These are phyloP conservation scores for Rhododendron ovatum DNA, from an alignment of 148 eudicot species.

Conservation along the genomic window DNA sequence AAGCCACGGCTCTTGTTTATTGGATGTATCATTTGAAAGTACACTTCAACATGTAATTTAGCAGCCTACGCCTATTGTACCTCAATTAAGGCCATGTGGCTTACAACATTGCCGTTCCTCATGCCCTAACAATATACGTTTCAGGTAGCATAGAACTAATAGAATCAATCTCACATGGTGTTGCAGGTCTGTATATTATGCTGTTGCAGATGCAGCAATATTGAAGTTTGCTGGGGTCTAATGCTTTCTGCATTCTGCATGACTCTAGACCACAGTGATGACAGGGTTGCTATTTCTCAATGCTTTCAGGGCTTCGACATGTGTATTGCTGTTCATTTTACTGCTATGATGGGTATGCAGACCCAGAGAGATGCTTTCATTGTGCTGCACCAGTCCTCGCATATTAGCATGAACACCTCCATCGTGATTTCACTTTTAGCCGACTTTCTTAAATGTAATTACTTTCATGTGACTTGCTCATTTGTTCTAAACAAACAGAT, in stretches of 20 bases:
- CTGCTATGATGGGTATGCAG: conserved; percentile 93
- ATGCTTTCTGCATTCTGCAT: conserved; percentile 98
- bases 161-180: conserved; percentile 9
- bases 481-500: background rate
- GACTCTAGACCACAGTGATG: conserved; percentile 97
- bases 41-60: background rate
- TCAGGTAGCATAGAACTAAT: background rate
- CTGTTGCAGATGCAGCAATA: conserved; percentile 76
- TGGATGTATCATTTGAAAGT: background rate
- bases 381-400: conserved; percentile 45
- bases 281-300: conserved; percentile 72
- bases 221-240: conserved; percentile 97
- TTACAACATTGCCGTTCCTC: background rate
- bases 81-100: background rate
- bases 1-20: background rate
- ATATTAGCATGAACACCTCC: background rate
- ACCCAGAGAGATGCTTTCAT: conserved; percentile 98
- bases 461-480: background rate
- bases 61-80: background rate
- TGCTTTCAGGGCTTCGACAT: conserved; percentile 87
- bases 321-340: conserved; percentile 61
- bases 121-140: background rate
- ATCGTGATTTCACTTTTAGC: too few species aligned
- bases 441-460: background rate
- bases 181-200: conserved; percentile 70